Evolutionary conservation across 352 stramenopile species (phyloP), one percentile per base, ranked within the genome.

Genomic region (Blastocystis sp.): DNA sequence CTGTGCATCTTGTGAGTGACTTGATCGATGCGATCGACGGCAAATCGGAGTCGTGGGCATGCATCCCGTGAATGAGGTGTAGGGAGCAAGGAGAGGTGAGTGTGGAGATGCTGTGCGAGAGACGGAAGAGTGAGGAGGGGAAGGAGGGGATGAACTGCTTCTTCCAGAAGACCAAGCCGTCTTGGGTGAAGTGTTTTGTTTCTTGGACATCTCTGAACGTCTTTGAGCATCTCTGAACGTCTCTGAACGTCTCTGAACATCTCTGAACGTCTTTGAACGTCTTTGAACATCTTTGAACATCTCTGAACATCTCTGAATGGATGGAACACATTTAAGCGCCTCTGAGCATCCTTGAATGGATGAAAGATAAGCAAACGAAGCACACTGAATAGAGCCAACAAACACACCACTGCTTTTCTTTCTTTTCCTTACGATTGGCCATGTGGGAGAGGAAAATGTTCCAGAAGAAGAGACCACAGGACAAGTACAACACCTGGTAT

Each of bases 141-240:
- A 84, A 84, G 61, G 74, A 84, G 52, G 74, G 74, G 52, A 84
- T 84, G 74, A 38, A 69, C n/a, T 84, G 74, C 34, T 84, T 84
- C 74, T 84, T 84, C 21, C 67, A 53, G 17, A 84, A 84, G 56
- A 61, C 9, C 4, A 84, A 84, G 61, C 74, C 74, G 5, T 84
- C 74, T 38, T 84, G 74, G 74, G 52, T 67, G 45, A 41, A 79
- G 56, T 84, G 9, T 9, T 56, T 53, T 84, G 74, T 84, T 84
- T 84, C 17, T 14, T 56, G 48, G 28, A 34, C 28, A 34, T 0
- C 28, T 34, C 0, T 34, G 28, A 34, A 0, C 28, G 0, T 34
- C 28, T 34, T 34, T 34, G 28, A 34, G 28, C 28, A 34, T 34
- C 28, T 0, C 0, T 34, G 28, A 34, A 0, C 28, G 0, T 34